Percentiles rank a stretch among this genome's conserved stretches.
These are phyloP conservation scores for Kandelia obovata DNA, from an alignment of 345 rosid genomes.

Conservation along the genomic window DNA sequence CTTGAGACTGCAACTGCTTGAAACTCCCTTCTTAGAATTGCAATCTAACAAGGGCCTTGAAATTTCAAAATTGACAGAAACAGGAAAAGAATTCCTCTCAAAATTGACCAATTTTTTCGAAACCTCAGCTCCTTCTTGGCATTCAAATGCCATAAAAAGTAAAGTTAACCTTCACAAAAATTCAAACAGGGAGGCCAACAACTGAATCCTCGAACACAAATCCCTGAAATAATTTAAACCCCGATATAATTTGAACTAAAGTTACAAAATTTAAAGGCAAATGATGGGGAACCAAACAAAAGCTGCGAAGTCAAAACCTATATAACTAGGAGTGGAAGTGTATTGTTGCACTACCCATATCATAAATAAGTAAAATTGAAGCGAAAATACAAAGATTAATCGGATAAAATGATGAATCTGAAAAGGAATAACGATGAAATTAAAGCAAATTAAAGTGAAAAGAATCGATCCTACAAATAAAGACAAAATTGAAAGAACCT, in stretches of 20 bases:
- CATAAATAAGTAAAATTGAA: neutral
- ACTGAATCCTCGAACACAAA: constrained; percentile 1
- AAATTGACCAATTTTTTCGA: constrained; percentile 16
- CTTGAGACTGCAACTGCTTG: constrained; percentile 24
- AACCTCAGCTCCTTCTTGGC: constrained; percentile 47
- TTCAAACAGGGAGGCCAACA: neutral
- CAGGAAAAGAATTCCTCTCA: constrained; percentile 24
- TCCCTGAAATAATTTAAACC: constrained; percentile 2
- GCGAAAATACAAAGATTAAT: neutral
- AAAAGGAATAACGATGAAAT: neutral
- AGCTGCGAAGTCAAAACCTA: neutral
- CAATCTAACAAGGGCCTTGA: constrained; percentile 20
- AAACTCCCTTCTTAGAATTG: constrained; percentile 29
- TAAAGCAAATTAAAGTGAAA: neutral
- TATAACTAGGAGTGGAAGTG: neutral
- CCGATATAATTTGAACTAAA: constrained; percentile 8
- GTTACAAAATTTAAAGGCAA: constrained; percentile 2
- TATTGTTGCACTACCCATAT: neutral
- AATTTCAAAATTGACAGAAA: constrained; percentile 27
- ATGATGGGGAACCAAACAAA: neutral
- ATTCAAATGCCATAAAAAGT: constrained; percentile 83
- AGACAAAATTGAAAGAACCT: neutral
- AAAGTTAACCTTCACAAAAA: constrained; percentile 13
- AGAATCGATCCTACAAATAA: neutral
- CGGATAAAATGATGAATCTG: neutral